phyloP scores from a whole-genome alignment of 2,329 filamentous ascomycete genomes.

The Aspergillus intermedius region DNA sequence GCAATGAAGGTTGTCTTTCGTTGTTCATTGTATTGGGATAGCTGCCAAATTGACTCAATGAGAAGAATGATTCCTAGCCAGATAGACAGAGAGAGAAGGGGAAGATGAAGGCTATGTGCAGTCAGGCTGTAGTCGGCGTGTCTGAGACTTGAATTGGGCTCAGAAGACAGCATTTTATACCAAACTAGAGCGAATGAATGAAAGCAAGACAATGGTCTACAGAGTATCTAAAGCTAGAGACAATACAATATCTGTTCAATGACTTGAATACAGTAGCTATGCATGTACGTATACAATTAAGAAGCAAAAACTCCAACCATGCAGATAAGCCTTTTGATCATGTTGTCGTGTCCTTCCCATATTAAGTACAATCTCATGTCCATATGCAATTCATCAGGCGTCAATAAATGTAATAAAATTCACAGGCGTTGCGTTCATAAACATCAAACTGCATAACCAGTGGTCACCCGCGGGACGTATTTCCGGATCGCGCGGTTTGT shows the following conservation, averaged over 20 bases:
- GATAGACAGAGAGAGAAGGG: no score
- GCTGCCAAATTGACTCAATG: no score
- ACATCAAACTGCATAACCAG: constrained; percentile 24
- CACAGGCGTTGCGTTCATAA: not conserved
- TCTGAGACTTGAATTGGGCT: no score
- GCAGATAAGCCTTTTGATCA: not conserved
- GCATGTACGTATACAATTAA: not conserved
- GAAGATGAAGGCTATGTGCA: no score
- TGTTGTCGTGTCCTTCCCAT: not conserved
- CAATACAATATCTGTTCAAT: no score
- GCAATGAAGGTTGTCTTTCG: no score
- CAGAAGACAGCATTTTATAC: no score
- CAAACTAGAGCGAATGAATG: not conserved
- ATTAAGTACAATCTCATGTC: constrained; percentile 7
- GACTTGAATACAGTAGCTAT: no score
- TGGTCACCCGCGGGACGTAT: constrained; percentile 24
- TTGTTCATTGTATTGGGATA: no score
- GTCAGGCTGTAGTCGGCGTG: no score
- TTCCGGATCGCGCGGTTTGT: constrained; percentile 24
- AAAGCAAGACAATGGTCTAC: not conserved
- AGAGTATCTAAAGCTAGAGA: no score
- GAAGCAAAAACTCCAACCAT: not conserved
- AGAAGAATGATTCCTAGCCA: no score
- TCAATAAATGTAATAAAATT: constrained; percentile 1
- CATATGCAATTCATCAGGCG: constrained; percentile 3